Evolutionary conservation across 164 flowering plant genomes (phyloP).

Genomic region (Tetrastigma voinierianum): DNA sequence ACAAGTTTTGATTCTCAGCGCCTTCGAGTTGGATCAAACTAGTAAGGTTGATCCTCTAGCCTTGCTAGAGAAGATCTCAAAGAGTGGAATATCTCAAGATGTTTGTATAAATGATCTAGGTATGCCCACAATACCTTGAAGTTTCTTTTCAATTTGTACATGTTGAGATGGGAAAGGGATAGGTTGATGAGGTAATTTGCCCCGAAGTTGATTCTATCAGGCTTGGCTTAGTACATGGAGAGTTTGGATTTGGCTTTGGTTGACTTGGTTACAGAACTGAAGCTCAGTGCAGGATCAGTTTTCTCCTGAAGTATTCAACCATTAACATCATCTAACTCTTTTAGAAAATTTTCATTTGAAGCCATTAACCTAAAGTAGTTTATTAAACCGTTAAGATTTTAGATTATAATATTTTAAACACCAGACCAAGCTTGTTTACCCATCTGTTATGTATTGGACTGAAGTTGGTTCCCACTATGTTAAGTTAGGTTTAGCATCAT

Average conservation of each 20-base stretch:
- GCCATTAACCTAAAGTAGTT: too few species aligned
- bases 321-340: background rate
- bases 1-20: conserved; percentile 39
- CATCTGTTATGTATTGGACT: too few species aligned
- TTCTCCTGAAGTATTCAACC: background rate
- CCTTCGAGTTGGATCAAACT: conserved; percentile 63
- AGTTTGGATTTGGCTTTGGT: background rate
- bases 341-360: too few species aligned
- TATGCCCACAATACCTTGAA: conserved; percentile 14
- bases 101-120: conserved; percentile 95
- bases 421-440: too few species aligned
- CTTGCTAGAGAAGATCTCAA: conserved; percentile 71
- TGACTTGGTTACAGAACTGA: background rate
- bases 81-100: conserved; percentile 78
- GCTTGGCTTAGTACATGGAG: background rate
- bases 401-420: too few species aligned
- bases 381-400: too few species aligned
- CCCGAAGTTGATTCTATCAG: background rate
- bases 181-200: background rate
- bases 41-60: conserved; percentile 71
- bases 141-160: background rate
- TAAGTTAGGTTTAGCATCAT: background rate
- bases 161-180: background rate
- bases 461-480: too few species aligned
- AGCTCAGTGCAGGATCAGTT: background rate